These are phyloP conservation scores for Phylloporus arenicola DNA, from an alignment of 768 basidiomycete species.

Conservation along the genomic window DNA sequence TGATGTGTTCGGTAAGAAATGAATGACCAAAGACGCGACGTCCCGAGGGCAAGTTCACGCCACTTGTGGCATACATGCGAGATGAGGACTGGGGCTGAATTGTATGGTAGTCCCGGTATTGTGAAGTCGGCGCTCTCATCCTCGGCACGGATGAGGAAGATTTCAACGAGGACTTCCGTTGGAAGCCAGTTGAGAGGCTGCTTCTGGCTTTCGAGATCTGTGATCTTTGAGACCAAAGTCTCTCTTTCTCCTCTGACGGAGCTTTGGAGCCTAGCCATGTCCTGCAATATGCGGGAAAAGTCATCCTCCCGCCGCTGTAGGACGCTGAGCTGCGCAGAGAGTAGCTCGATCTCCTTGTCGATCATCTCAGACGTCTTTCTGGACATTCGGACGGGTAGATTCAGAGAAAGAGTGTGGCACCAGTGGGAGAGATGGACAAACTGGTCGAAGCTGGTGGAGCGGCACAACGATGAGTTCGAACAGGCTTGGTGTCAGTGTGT, in stretches of 20 bases:
- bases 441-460: background rate
- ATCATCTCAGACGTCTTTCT: conserved; percentile 23
- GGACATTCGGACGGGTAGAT: conserved; percentile 12
- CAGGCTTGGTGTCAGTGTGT: background rate
- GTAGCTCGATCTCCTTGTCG: conserved; percentile 33
- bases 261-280: conserved; percentile 36
- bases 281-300: conserved; percentile 36
- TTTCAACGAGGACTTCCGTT: conserved; percentile 40
- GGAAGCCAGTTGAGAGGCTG: conserved; percentile 50
- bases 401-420: background rate
- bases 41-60: conserved; percentile 41
- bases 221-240: conserved; percentile 26
- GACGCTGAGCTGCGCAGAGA: conserved; percentile 35
- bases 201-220: conserved; percentile 36
- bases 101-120: conserved; percentile 21
- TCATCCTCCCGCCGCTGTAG: conserved; percentile 37
- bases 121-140: conserved; percentile 22
- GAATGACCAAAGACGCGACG: conserved; percentile 42
- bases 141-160: conserved; percentile 34
- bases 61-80: conserved; percentile 49
- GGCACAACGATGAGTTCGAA: background rate
- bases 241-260: conserved; percentile 32
- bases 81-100: conserved; percentile 35
- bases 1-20: conserved; percentile 27
- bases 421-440: background rate